These are phyloP conservation scores for Dactylonectria macrodidyma DNA, from an alignment of 2,329 filamentous ascomycete genomes.

Conservation along the genomic window DNA sequence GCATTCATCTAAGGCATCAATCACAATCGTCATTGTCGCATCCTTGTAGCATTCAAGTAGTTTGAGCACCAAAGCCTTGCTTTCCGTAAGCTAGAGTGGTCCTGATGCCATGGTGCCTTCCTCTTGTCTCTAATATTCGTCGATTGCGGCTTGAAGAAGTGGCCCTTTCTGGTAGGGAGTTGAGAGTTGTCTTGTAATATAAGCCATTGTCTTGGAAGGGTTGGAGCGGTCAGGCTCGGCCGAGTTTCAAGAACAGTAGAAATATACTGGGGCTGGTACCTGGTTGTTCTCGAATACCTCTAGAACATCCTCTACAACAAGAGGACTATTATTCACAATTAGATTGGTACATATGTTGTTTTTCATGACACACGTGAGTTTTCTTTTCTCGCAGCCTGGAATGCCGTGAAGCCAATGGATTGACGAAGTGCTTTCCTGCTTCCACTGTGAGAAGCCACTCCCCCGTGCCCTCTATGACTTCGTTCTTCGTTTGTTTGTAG, in stretches of 20 bases:
- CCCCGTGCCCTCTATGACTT: slow-evolving; percentile 12
- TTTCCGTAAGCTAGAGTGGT: background rate
- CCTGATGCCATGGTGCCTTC: background rate
- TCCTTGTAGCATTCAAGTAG: background rate
- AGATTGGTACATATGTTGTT: background rate
- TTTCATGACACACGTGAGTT: background rate
- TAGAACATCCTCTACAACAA: slow-evolving; percentile 7
- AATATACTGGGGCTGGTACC: slow-evolving; percentile 13
- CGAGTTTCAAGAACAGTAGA: slow-evolving; percentile 21
- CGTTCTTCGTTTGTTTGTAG: slow-evolving; percentile 5
- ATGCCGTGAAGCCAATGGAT: slow-evolving; percentile 19
- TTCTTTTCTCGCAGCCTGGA: slow-evolving; percentile 13
- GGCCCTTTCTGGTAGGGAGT: background rate
- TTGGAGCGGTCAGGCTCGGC: slow-evolving; percentile 14
- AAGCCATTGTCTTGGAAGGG: background rate
- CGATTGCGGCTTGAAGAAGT: slow-evolving; percentile 1
- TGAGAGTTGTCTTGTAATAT: slow-evolving; percentile 16
- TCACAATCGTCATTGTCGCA: slow-evolving; percentile 2
- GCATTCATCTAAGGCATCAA: slow-evolving; percentile 18
- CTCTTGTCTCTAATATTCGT: background rate
- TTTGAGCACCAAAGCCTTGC: slow-evolving; percentile 6
- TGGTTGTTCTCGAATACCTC: slow-evolving; percentile 5
- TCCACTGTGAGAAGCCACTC: slow-evolving; percentile 19
- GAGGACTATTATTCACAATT: slow-evolving; percentile 9
- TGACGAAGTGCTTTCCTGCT: slow-evolving; percentile 7